Conservation (phyloP, 805 yeast genomes). For the Metschnikowia henanensis region DNA sequence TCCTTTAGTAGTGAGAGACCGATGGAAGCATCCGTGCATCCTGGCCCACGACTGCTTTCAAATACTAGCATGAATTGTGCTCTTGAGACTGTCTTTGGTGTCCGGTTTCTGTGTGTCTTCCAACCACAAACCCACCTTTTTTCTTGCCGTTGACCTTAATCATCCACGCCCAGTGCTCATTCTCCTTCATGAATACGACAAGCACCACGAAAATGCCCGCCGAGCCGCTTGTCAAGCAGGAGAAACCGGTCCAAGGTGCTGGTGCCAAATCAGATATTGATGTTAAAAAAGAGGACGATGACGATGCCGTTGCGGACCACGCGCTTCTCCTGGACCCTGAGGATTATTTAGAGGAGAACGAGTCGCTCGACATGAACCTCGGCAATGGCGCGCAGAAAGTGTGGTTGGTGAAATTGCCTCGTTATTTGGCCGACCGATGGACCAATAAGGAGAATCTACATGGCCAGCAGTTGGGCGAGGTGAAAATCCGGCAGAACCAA, state of each 20-base stretch:
- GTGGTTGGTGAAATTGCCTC: constrained; percentile 92
- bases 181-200: constrained; percentile 15
- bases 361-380: constrained; percentile 76
- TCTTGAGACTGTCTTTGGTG: too few relatives aligned
- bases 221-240: constrained; percentile 7
- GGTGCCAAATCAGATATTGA: not conserved
- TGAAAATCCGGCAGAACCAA: constrained; percentile 62
- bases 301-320: constrained; percentile 24
- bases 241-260: constrained; percentile 2
- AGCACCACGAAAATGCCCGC: constrained; percentile 13
- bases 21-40: not conserved
- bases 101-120: constrained; percentile 1
- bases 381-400: constrained; percentile 64
- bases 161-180: too few relatives aligned
- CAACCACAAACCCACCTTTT: not conserved
- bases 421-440: constrained; percentile 84
- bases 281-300: constrained; percentile 10
- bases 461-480: constrained; percentile 80
- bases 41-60: not conserved
- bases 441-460: constrained; percentile 54
- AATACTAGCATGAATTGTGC: too few relatives aligned
- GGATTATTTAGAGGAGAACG: constrained; percentile 53
- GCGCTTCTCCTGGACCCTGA: constrained; percentile 44
- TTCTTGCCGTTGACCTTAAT: not conserved
- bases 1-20: too few relatives aligned